phyloP scores from a whole-genome alignment of 306 rosid genomes.

The Cotoneaster glaucophyllus region DNA sequence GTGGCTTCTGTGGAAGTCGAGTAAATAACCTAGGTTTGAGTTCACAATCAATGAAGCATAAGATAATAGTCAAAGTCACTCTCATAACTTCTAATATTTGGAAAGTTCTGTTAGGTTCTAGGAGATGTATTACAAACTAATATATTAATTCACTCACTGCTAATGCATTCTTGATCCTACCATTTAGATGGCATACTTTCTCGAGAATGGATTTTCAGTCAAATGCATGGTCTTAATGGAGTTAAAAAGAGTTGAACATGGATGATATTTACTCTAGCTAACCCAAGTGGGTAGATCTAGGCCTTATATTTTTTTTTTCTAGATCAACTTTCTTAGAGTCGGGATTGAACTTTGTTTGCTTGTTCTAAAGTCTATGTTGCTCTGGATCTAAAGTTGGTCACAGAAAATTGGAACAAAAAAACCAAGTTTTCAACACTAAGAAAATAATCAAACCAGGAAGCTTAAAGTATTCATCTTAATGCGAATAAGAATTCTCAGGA shows the following conservation, averaged over 20 bases:
- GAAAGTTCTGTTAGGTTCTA: slow-evolving; percentile 9
- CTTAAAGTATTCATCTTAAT: background rate
- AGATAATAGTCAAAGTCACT: slow-evolving; percentile 18
- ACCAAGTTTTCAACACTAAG: background rate
- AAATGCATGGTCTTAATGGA: background rate
- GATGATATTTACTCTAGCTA: background rate
- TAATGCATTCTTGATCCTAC: background rate
- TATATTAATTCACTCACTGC: slow-evolving; percentile 15
- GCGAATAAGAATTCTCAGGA: background rate
- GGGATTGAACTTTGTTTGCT: background rate
- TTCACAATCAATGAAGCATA: slow-evolving; percentile 28
- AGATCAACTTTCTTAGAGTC: background rate
- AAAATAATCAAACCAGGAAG: background rate
- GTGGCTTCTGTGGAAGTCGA: slow-evolving; percentile 54
- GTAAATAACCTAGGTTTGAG: slow-evolving; percentile 51
- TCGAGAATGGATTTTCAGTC: background rate
- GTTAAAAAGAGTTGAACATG: background rate
- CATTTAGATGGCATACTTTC: background rate
- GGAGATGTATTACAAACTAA: slow-evolving; percentile 8
- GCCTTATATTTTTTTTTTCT: background rate
- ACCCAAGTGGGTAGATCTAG: background rate
- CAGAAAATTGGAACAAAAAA: background rate
- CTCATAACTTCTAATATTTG: background rate
- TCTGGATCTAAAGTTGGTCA: background rate
- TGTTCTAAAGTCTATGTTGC: slow-evolving; percentile 1